Percentiles rank a stretch among this genome's conserved stretches.
Conservation (phyloP, 345 rosid genomes). For the Trapa bicornis region DNA sequence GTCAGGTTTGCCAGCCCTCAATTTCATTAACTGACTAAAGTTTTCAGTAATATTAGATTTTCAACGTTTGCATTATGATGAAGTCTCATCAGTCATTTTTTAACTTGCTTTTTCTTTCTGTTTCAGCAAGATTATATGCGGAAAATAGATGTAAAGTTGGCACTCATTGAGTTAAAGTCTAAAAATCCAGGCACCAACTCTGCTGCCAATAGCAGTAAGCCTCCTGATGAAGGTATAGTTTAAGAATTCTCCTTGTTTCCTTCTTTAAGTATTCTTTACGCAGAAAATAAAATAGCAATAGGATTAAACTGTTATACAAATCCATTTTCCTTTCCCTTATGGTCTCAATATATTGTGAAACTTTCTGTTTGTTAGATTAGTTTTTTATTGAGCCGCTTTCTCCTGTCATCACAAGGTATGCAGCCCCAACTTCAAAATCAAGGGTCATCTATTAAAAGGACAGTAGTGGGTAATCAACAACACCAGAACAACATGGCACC, state of each 20-base stretch:
- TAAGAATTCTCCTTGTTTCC: not conserved
- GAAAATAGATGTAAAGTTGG: slow-evolving; percentile 76
- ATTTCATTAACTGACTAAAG: not conserved
- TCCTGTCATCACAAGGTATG: slow-evolving; percentile 26
- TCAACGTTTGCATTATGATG: not conserved
- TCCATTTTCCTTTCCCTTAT: not conserved
- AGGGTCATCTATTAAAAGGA: slow-evolving; percentile 43
- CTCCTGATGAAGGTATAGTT: slow-evolving; percentile 1
- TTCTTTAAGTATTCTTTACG: too few relatives aligned
- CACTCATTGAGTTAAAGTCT: slow-evolving; percentile 40
- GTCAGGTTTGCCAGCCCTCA: slow-evolving; percentile 33
- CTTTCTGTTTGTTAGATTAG: not conserved
- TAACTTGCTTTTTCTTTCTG: not conserved
- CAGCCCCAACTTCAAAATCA: slow-evolving; percentile 46
- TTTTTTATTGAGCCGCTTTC: not conserved
- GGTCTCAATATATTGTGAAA: not conserved
- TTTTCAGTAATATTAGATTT: not conserved
- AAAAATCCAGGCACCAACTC: not conserved
- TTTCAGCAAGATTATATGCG: slow-evolving; percentile 66
- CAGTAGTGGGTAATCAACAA: slow-evolving; percentile 49
- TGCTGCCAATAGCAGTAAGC: not conserved
- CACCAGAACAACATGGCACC: slow-evolving; percentile 56
- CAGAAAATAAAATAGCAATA: not conserved
- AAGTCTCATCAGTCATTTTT: not conserved
- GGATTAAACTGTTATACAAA: not conserved